Evolutionary conservation across 1,284 basidiomycete genomes (phyloP), one percentile per base, ranked within the genome.

Genomic region (Rhodotorula sp.): DNA sequence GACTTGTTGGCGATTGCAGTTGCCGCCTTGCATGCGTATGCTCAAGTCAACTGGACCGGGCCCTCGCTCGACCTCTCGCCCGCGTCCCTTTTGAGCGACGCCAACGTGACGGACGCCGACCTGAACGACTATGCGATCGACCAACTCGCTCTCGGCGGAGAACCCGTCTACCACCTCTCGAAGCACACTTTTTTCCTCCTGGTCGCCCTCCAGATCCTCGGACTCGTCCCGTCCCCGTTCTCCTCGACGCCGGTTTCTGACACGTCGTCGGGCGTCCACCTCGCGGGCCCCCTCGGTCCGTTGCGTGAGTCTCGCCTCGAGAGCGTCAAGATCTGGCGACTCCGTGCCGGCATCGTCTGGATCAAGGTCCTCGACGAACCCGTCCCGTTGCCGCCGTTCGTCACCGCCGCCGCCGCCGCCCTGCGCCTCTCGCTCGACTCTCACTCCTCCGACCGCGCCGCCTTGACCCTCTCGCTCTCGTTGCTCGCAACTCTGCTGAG

Each of bases 21-120:
- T 4, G 89, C 92, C 6, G 89, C 89, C 67, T 84, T 98, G 43
- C 92, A 97, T 75, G 88, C 91, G 0, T 99, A 96, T 82, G 85
- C 96, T 0, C 97, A 99, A 81, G 86, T 86, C 51, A 99, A 99
- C 82, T 99, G 93, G 93, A 98, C 95, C 0, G 97, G 97, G 2
- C 97, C 97, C 1, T 87, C 92, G 78, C 85, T 97, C 57, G 84
- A 89, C 72, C 80, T 93, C n/a, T 43, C 59, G 70, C 82, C 52
- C 26, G 71, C 80, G 15, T 80, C 82, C 39, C 71, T 83, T 5
- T 78, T 34, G 34, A 34, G 84, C 67, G 78, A 81, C 48, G 78
- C 78, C 72, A 73, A 6, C 69, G 73, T 69, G 69, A 65, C 14
- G 20, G 64, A 67, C 29, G 85, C 88, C 57, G 85, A 87, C 46